Conservation (phyloP, 176 grass and related monocot genomes). For the Eleusine indica region DNA sequence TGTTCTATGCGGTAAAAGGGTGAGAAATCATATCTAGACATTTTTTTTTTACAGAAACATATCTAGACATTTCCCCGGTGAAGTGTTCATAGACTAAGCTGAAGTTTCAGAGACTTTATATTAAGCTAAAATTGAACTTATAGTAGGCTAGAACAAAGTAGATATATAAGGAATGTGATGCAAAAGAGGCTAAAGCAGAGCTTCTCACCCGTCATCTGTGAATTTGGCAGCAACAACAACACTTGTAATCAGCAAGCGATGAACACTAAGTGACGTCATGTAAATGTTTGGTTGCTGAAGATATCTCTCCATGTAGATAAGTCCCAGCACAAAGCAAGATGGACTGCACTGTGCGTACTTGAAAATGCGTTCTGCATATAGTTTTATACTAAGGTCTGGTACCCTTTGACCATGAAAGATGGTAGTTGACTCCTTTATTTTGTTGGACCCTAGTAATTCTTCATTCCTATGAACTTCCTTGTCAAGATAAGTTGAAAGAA, state of each 20-base stretch:
- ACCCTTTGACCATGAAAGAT: constrained; percentile 77
- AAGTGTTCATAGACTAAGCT: not conserved
- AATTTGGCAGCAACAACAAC: constrained; percentile 91
- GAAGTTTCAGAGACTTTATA: not conserved
- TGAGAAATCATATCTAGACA: not conserved
- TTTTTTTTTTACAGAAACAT: not conserved
- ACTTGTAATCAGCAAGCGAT: constrained; percentile 81
- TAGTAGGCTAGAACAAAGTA: constrained; percentile 6
- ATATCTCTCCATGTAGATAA: constrained; percentile 90
- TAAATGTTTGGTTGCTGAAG: constrained; percentile 72
- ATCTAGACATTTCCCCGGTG: not conserved
- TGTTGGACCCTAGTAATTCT: constrained; percentile 52
- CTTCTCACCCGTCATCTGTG: constrained; percentile 82
- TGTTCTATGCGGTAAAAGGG: not conserved
- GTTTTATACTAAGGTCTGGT: constrained; percentile 77
- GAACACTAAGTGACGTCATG: constrained; percentile 71
- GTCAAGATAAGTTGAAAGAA: constrained; percentile 73
- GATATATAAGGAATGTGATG: not conserved
- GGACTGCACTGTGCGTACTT: constrained; percentile 93
- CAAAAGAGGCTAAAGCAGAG: not conserved
- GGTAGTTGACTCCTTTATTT: constrained; percentile 55
- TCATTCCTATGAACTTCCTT: constrained; percentile 61
- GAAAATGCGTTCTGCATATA: constrained; percentile 84
- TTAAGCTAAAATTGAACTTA: not conserved
- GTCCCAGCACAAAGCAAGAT: constrained; percentile 87